phyloP scores from a whole-genome alignment of 768 basidiomycete species.

The Pisolithus orientalis region DNA sequence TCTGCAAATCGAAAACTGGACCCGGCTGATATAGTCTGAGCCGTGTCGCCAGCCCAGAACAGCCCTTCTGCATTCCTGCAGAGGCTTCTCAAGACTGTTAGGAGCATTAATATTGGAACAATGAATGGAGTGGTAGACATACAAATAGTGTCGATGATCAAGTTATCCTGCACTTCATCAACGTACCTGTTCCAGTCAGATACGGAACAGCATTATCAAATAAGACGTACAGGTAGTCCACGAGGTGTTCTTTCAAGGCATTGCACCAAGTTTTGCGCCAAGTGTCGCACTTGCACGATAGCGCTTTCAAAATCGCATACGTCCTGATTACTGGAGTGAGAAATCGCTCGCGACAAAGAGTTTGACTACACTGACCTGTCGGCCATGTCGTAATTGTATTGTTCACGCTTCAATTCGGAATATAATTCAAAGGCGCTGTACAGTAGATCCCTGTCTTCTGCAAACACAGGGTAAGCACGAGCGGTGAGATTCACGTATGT shows the following conservation, averaged over 20 bases:
- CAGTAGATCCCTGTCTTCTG: conserved; percentile 36
- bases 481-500: conserved; percentile 42
- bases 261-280: too few species aligned
- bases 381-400: conserved; percentile 43
- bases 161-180: conserved; percentile 63
- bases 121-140: conserved; percentile 11
- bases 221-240: conserved; percentile 49
- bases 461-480: conserved; percentile 47
- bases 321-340: conserved; percentile 30
- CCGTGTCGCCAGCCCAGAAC: conserved; percentile 72
- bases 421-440: conserved; percentile 52
- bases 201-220: not conserved
- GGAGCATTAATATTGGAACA: not conserved
- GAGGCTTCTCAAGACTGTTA: conserved; percentile 47
- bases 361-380: conserved; percentile 39
- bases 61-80: conserved; percentile 55
- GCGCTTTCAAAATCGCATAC: conserved; percentile 36
- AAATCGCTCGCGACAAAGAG: not conserved
- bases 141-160: conserved; percentile 54
- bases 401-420: conserved; percentile 32
- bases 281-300: conserved; percentile 7
- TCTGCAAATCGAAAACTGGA: conserved; percentile 64
- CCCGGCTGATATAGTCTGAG: conserved; percentile 64
- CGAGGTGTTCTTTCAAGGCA: conserved; percentile 27
- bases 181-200: conserved; percentile 37